phyloP scores from a whole-genome alignment of 768 basidiomycete species.

The Hortiboletus campestris region DNA sequence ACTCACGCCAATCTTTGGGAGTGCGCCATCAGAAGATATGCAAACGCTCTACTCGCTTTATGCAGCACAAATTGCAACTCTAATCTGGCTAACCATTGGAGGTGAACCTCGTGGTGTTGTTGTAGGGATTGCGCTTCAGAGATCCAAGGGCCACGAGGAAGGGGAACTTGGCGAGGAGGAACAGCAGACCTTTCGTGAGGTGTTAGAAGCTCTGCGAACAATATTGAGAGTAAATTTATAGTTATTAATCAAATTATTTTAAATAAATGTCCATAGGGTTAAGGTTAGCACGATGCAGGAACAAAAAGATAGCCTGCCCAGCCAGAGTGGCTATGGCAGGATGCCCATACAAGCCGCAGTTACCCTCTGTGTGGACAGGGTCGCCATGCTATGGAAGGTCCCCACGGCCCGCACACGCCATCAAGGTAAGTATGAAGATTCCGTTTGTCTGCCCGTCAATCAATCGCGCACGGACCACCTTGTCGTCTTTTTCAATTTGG shows the following conservation, averaged over 20 bases:
- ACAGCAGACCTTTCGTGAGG: slow-evolving; percentile 43
- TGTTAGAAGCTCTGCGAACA: slow-evolving; percentile 48
- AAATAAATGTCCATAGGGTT: slow-evolving; percentile 18
- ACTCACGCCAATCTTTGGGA: slow-evolving; percentile 76
- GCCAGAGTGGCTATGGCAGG: slow-evolving; percentile 56
- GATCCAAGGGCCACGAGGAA: slow-evolving; percentile 25
- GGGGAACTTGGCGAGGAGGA: slow-evolving; percentile 38
- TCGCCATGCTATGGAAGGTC: slow-evolving; percentile 56
- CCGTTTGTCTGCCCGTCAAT: fast-evolving
- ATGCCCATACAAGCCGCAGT: slow-evolving; percentile 53
- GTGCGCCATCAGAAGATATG: slow-evolving; percentile 63
- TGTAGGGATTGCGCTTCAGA: slow-evolving; percentile 70
- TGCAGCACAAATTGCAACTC: slow-evolving; percentile 81
- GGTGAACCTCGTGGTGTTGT: slow-evolving; percentile 58
- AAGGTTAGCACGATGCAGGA: slow-evolving; percentile 19
- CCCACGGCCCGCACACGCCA: slow-evolving; percentile 58
- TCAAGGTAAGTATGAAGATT: slow-evolving; percentile 58
- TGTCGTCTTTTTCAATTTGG: background rate
- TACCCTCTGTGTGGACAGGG: slow-evolving; percentile 49
- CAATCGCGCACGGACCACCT: slow-evolving; percentile 26
- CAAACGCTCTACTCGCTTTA: slow-evolving; percentile 78
- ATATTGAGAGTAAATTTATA: slow-evolving; percentile 24
- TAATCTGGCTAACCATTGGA: slow-evolving; percentile 65
- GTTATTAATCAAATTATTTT: too few species aligned
- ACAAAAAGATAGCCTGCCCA: slow-evolving; percentile 42